Conservation (phyloP, 768 basidiomycete genomes). For the Macrolepiota albuminosa region DNA sequence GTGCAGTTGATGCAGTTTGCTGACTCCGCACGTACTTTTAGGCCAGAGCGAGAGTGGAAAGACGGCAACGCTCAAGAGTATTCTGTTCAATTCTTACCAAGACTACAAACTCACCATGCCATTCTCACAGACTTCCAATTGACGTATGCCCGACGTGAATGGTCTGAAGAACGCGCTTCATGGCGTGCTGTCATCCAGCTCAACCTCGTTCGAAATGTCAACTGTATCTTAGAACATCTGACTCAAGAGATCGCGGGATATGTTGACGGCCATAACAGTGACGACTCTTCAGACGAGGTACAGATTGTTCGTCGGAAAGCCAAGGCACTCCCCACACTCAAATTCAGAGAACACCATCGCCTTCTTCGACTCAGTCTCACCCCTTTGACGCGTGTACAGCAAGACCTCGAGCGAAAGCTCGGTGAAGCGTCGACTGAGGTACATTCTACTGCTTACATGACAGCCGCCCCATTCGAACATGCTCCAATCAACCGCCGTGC, state of each 20-base stretch:
- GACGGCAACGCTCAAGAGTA: conserved; percentile 77
- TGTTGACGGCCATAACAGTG: conserved; percentile 22
- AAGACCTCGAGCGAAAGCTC: conserved; percentile 53
- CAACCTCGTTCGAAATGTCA: conserved; percentile 74
- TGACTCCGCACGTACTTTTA: conserved; percentile 11
- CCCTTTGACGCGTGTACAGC: conserved; percentile 53
- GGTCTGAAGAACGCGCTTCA: conserved; percentile 61
- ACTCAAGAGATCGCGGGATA: conserved; percentile 49
- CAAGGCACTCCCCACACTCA: conserved; percentile 36
- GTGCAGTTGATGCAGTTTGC: background rate
- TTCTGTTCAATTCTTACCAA: background rate
- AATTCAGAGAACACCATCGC: conserved; percentile 60
- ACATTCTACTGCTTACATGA: conserved; percentile 31
- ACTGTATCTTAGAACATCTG: conserved; percentile 55
- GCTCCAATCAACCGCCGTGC: conserved; percentile 17
- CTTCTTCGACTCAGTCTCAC: conserved; percentile 53
- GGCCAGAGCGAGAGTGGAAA: conserved; percentile 77
- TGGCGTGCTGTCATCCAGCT: conserved; percentile 78
- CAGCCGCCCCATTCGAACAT: conserved; percentile 38
- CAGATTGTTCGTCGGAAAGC: conserved; percentile 26
- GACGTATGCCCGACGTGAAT: conserved; percentile 64
- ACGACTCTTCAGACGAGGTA: conserved; percentile 40
- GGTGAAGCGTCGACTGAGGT: conserved; percentile 56
- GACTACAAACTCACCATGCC: background rate
- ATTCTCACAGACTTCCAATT: conserved; percentile 59